Evolutionary conservation across 495 filamentous ascomycete genomes (phyloP).

Genomic region (Talaromyces thailandensis): DNA sequence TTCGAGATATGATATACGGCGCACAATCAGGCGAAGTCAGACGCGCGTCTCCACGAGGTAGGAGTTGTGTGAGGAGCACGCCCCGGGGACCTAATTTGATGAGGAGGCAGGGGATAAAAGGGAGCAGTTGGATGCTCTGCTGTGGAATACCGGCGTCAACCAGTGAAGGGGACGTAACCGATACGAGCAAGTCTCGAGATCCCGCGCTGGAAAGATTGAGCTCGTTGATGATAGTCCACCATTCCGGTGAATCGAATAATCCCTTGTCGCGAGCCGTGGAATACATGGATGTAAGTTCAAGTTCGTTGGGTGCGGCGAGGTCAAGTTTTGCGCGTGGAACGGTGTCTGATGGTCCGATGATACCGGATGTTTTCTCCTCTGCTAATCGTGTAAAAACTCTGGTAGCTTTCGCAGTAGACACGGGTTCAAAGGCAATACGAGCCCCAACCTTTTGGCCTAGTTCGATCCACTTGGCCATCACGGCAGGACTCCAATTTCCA

Average conservation of each 20-base stretch:
- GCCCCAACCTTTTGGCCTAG: conserved; percentile 45
- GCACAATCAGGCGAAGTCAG: conserved; percentile 51
- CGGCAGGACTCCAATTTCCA: conserved; percentile 64
- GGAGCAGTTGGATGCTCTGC: conserved; percentile 74
- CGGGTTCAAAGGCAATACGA: conserved; percentile 81
- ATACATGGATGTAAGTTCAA: conserved; percentile 74
- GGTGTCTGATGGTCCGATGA: conserved; percentile 25
- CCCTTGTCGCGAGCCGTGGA: conserved; percentile 48
- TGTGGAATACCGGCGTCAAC: conserved; percentile 79
- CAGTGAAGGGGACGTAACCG: conserved; percentile 47
- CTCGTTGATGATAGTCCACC: conserved; percentile 73
- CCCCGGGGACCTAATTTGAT: conserved; percentile 76
- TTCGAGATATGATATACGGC: conserved; percentile 58
- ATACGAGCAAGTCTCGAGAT: conserved; percentile 55
- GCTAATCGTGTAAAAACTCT: conserved; percentile 45
- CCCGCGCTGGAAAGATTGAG: conserved; percentile 50
- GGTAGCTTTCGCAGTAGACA: conserved; percentile 67
- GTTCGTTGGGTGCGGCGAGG: conserved; percentile 71
- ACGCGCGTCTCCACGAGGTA: conserved; percentile 53
- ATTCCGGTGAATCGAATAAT: conserved; percentile 55
- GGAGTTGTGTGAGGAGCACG: conserved; percentile 65
- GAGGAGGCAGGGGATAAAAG: conserved; percentile 74
- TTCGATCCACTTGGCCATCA: conserved; percentile 53
- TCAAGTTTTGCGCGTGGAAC: conserved; percentile 57
- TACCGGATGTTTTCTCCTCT: conserved; percentile 12